Evolutionary conservation across 1,284 basidiomycete genomes (phyloP), one percentile per base, ranked within the genome.

Genomic region (Rhodotorula mucilaginosa): DNA sequence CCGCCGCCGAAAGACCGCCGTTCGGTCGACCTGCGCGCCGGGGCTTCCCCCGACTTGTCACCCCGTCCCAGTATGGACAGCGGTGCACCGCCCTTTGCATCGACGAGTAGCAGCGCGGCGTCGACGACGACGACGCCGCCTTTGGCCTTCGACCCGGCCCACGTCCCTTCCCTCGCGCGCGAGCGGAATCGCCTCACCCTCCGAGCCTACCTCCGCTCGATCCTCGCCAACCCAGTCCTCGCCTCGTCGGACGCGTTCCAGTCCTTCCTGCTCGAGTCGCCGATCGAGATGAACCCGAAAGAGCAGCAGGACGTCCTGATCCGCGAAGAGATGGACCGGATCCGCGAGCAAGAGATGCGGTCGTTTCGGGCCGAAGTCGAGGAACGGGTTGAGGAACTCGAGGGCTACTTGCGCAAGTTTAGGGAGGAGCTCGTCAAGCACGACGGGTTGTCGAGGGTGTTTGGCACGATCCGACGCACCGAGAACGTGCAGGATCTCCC

Each of bases 131-230:
- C 26, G 26, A 26, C 26, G 26, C 26, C 26, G 54, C 18, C 57
- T 23, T 47, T 68, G 29, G 31, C 73, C 56, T 73, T 71, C 58
- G 78, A 79, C 64, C 66, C 71, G 39, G 59, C 74, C 48, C 74
- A 79, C 65, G 65, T 79, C 47, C 67, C 82, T 0, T 82, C 82
- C 34, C 85, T 97, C 23, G 85, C 91, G 0, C 85, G 94, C 44
- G 97, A 99, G 81, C 96, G 94, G 85, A 99, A 99, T 78, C 86
- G 97, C 12, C 84, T 99, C 13, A 99, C 97, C 0, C 86, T 99
- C 13, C 88, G 97, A 31, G 91, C 93, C 0, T 99, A 98, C 81
- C 85, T 99, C 21, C 90, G 91, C 75, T 83, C 87, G 0, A 84
- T 99, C 29, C 84, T 99, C 57, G 82, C 86, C n/a, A 88, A 88